Base-by-base conservation (phyloP, 768 basidiomycete species). In the Lentinus tigrinus region DNA sequence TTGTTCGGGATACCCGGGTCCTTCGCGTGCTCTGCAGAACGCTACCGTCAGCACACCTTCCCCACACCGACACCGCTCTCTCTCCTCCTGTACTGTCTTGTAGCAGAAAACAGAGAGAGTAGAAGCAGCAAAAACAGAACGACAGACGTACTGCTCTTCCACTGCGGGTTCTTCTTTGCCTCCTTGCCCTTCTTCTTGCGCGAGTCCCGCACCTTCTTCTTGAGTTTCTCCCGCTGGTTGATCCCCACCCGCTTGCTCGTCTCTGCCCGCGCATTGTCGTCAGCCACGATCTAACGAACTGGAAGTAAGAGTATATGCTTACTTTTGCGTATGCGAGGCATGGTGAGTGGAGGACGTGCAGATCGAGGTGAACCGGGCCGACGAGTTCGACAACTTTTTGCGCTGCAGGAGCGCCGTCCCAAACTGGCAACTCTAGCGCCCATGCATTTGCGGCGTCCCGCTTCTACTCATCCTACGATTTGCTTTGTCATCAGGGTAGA, bases 1-100 rank as follows among this genome's bases (percentile, higher is more conserved):
- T 85, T 87, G 73, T 90, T 95, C 7, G 95, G 95, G 63, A 97
- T 94, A 44, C 95, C 95, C 28, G 91, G 93, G 71, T 98, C 95
- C 72, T 93, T 95, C 67, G 84, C 81, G 60, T 87, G 84, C 72
- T 90, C 90, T 91, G 54, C 14, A 62, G 3, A 40, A 24, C 26
- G 24, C 38, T 43, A 13, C 14, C 21, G 9, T 23, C 40, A 42
- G 17, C 40, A 17, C 7, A n/a, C 16, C 17, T 5, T n/a, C 6
- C 40, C 21, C n/a, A 2, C 3, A 3, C 21, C 5, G 11, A 1
- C 9, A 17, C 3, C 8, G 1, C 17, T 16, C 14, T 14, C 39
- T 19, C 39, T 40, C 39, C 4, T 16, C 19, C 16, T 19, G 9
- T 9, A 16, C 36, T 8, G 9, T 16, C 36, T 37, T 37, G 36